Percentiles rank a stretch among this genome's conserved stretches.
Evolutionary conservation across 805 yeast species (phyloP).

Genomic region (Candida endomychidarum): DNA sequence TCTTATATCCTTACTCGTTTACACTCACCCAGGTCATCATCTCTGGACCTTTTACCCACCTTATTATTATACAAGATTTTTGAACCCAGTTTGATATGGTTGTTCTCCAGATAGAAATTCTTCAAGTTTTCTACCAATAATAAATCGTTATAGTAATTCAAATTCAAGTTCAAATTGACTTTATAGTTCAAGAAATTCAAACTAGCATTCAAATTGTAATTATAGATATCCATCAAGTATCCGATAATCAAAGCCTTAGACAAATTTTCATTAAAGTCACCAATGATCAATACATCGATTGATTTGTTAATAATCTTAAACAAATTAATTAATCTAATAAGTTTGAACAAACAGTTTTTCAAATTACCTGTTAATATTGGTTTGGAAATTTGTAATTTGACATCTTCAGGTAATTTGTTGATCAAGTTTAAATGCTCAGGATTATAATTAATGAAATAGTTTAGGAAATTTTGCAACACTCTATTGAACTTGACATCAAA

Average conservation of each 20-base stretch:
- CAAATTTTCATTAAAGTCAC: constrained; percentile 24
- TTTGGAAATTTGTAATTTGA: constrained; percentile 23
- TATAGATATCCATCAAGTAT: constrained; percentile 41
- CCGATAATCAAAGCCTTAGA: constrained; percentile 36
- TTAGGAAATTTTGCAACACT: constrained; percentile 38
- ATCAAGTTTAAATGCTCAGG: constrained; percentile 27
- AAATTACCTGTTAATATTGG: constrained; percentile 41
- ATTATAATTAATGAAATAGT: constrained; percentile 34
- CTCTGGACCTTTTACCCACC: constrained; percentile 22
- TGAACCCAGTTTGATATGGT: constrained; percentile 23
- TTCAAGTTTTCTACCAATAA: constrained; percentile 39
- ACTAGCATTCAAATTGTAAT: constrained; percentile 32
- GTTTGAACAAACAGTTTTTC: constrained; percentile 35
- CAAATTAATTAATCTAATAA: constrained; percentile 35
- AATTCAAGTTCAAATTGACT: constrained; percentile 21
- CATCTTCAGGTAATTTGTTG: constrained; percentile 29
- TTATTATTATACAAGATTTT: constrained; percentile 21
- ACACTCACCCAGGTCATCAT: constrained; percentile 17
- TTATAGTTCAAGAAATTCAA: constrained; percentile 23
- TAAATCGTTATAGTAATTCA: constrained; percentile 39
- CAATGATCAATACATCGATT: constrained; percentile 33
- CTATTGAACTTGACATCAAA: constrained; percentile 30
- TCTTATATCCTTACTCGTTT: constrained; percentile 3
- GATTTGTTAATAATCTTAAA: constrained; percentile 31
- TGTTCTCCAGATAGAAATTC: constrained; percentile 37